Percentiles rank a stretch among this genome's conserved stretches.
Evolutionary conservation across 129 eudicot genomes (phyloP).

Genomic region (Tagetes erecta): DNA sequence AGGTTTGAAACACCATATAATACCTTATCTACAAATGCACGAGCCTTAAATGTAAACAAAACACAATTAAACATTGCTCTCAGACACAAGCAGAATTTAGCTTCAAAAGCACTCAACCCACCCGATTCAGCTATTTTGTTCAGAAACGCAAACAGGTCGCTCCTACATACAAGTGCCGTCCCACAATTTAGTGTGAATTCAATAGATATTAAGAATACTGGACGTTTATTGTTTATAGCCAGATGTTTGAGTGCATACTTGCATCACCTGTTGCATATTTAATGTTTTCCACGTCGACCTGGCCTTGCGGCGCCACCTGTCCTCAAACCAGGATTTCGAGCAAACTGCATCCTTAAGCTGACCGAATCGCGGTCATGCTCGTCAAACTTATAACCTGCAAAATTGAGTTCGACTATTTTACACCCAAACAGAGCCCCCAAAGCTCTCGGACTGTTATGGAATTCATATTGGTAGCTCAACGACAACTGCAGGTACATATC

Average conservation of each 20-base stretch:
- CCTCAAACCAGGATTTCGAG: slow-evolving; percentile 91
- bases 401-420: slow-evolving; percentile 67
- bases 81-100: slow-evolving; percentile 16
- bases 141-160: slow-evolving; percentile 27
- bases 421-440: slow-evolving; percentile 26
- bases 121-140: slow-evolving; percentile 35
- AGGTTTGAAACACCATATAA: background rate
- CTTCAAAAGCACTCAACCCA: slow-evolving; percentile 35
- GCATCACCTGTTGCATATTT: slow-evolving; percentile 67
- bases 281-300: slow-evolving; percentile 86
- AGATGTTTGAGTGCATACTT: slow-evolving; percentile 45
- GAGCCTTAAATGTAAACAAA: slow-evolving; percentile 10
- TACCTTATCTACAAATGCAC: slow-evolving; percentile 20
- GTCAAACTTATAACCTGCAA: slow-evolving; percentile 96
- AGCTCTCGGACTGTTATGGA: slow-evolving; percentile 13
- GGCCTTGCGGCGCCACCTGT: slow-evolving; percentile 79
- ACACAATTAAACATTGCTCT: slow-evolving; percentile 28
- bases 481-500: background rate
- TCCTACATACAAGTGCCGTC: slow-evolving; percentile 66
- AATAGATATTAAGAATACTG: slow-evolving; percentile 27
- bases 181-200: slow-evolving; percentile 46
- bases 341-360: slow-evolving; percentile 72
- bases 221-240: slow-evolving; percentile 21
- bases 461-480: background rate
- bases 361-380: slow-evolving; percentile 80